Evolutionary conservation across 805 yeast genomes (phyloP).

Genomic region (Lachancea fermentati): DNA sequence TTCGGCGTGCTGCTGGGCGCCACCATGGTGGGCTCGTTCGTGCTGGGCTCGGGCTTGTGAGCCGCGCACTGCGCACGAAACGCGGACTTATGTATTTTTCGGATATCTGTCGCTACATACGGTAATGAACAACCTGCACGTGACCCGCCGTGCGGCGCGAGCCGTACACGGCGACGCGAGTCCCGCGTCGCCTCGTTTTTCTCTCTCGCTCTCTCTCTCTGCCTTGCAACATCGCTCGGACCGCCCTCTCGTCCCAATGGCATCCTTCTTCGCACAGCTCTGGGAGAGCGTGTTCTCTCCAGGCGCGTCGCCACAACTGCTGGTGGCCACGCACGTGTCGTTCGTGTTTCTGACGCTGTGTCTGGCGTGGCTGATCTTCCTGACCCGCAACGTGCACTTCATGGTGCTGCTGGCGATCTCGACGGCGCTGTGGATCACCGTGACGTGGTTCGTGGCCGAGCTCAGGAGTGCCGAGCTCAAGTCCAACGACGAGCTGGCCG

Average conservation of each 20-base stretch:
- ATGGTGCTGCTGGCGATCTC: slow-evolving; percentile 52
- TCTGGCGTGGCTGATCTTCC: slow-evolving; percentile 50
- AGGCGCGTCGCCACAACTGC: slow-evolving; percentile 84
- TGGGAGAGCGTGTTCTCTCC: slow-evolving; percentile 93
- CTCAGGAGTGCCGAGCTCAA: slow-evolving; percentile 39
- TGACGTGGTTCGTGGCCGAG: slow-evolving; percentile 85
- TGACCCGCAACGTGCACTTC: slow-evolving; percentile 62
- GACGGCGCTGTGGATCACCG: slow-evolving; percentile 62
- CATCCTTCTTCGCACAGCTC: slow-evolving; percentile 42
- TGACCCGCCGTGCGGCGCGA: too few relatives aligned
- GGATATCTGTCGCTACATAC: too few relatives aligned
- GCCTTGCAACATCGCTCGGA: too few relatives aligned
- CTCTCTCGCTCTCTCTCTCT: too few relatives aligned
- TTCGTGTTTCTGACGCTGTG: slow-evolving; percentile 55
- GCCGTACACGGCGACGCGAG: too few relatives aligned
- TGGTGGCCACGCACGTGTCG: slow-evolving; percentile 84
- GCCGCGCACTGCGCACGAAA: too few relatives aligned
- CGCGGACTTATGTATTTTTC: too few relatives aligned
- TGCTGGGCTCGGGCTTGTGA: slow-evolving; percentile 32
- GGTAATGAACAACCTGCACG: too few relatives aligned
- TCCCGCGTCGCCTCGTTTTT: too few relatives aligned
- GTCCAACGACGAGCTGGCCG: slow-evolving; percentile 26
- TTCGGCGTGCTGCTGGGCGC: slow-evolving; percentile 37
- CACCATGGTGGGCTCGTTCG: slow-evolving; percentile 35
- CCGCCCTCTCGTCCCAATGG: too few relatives aligned